Evolutionary conservation across 2,329 filamentous ascomycete genomes (phyloP), one percentile per base, ranked within the genome.

Genomic region (Alternaria triticina): DNA sequence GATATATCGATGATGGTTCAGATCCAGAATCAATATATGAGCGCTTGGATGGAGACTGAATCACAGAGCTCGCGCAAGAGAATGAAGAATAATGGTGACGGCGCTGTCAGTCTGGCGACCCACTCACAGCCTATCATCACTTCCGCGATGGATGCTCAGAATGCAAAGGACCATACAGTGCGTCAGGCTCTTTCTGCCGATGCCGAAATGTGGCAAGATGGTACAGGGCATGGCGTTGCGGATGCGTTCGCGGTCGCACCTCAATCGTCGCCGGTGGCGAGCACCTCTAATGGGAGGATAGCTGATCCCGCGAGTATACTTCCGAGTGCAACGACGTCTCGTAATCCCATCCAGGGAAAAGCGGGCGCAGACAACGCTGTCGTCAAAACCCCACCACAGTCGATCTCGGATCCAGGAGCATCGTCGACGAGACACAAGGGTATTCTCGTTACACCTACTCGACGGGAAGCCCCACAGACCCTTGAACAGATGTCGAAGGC

Each of bases 161-260:
- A 64, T 1, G 36, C 46, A 5, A 45, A 51, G 7, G 71, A 73
- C 5, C 65, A 62, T 0, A 56, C 62, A 47, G n/a, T 75, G 6
- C 51, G 68, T 10, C 15, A 43, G 20, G 51, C 66, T 2, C 33
- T 75, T 11, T 69, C 68, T 22, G 61, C 67, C 1, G 33, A 57
- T 1, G 71, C 72, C 4, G 45, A 59, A n/a, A 44, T 74, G n/a
- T 74, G 72, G 70, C 65, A 64, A 43, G 69, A 68, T 58, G 64
- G 62, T 3, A 66, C 59, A 15, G 71, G 66, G 4, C 15, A 58
- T 44, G 58, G 62, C 3, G 66, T 73, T 27, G 68, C 63, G 6
- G 69, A 72, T 25, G 71, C 68, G 4, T 72, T 57, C 44, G 57
- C 51, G 3, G 52, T 27, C 17, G 43, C 5, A n/a, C 20, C 50